Evolutionary conservation across 495 filamentous ascomycete genomes (phyloP), one percentile per base, ranked within the genome.

Genomic region (Saxispiralis lemnorum): DNA sequence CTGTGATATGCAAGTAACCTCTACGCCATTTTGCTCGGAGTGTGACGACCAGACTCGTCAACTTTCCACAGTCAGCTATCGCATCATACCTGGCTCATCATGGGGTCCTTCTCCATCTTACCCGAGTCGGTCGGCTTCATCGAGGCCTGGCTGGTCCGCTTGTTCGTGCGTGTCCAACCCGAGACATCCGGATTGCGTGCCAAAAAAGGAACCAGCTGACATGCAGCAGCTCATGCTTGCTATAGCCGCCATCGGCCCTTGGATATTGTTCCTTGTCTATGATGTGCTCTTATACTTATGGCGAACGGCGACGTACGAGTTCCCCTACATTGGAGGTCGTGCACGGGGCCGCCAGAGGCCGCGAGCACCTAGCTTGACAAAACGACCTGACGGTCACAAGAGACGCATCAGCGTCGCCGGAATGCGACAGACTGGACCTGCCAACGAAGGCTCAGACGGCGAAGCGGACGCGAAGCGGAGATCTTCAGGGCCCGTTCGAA

Each of bases 41-140:
- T 28, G 24, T 28, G 5, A 28, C 4, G 24, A 9, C 4, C 24
- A 9, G 9, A 9, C 24, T 28, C n/a, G n/a, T n/a, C n/a, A n/a
- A n/a, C n/a, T n/a, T n/a, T n/a, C n/a, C n/a, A 28, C 5, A 28
- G 24, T 28, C 24, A 28, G 24, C n/a, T n/a, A n/a, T n/a, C n/a
- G n/a, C n/a, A n/a, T 6, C 16, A 39, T 4, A n/a, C 37, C 15
- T 21, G 12, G 19, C 19, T 2, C 37, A 43, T 33, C 38, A 81
- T 81, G 77, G 66, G 70, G 21, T 73, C 69, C 66, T 77, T 76
- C 51, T 80, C 75, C 7, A 69, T 82, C 46, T 66, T 82, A 32
- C 78, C 78, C 13, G 52, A 60, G 1, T 56, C 68, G 38, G 56
- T 78, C 31, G 67, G 58, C 34, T 63, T 64, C 18, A 47, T 81